Evolutionary conservation across 2,329 filamentous ascomycete species (phyloP).

Genomic region (Massarina eburnea): DNA sequence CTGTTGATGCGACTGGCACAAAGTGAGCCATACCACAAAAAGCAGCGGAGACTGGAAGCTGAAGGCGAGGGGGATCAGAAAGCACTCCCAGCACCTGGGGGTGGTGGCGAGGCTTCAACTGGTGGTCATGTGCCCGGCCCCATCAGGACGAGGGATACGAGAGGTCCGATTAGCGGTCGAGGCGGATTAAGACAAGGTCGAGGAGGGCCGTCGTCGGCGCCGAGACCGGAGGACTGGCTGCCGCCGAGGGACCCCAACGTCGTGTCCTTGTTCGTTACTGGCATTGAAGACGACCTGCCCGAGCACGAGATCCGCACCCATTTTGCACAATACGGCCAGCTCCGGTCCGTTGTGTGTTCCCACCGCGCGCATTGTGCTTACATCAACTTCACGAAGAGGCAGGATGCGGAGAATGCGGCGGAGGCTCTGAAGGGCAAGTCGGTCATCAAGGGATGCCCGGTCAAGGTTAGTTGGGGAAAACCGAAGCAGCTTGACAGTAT

Average conservation of each 20-base stretch:
- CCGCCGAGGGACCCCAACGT: conserved; percentile 84
- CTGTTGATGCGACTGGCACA: conserved; percentile 80
- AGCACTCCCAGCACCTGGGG: conserved; percentile 44
- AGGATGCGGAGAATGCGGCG: conserved; percentile 83
- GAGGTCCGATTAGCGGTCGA: conserved; percentile 36
- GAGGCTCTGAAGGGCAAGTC: conserved; percentile 83
- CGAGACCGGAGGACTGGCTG: conserved; percentile 79
- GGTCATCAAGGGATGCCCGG: conserved; percentile 85
- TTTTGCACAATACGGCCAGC: conserved; percentile 84
- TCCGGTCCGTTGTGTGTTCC: conserved; percentile 91
- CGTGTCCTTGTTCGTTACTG: conserved; percentile 91
- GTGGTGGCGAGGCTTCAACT: conserved; percentile 28
- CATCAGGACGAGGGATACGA: conserved; percentile 70
- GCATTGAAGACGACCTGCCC: conserved; percentile 92
- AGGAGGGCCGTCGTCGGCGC: conserved; percentile 68
- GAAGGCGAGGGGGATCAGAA: conserved; percentile 50
- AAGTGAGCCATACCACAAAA: conserved; percentile 94
- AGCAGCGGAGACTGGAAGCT: conserved; percentile 72
- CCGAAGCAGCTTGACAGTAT: conserved; percentile 90
- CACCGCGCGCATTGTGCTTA: conserved; percentile 98
- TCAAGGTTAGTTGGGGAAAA: conserved; percentile 89
- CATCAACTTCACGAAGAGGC: conserved; percentile 85
- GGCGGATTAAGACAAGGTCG: conserved; percentile 43
- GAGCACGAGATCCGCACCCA: conserved; percentile 89
- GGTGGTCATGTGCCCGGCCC: conserved; percentile 62